Base-by-base conservation (phyloP, 2,329 filamentous ascomycete genomes). In the Aspergillus aculeatus region DNA sequence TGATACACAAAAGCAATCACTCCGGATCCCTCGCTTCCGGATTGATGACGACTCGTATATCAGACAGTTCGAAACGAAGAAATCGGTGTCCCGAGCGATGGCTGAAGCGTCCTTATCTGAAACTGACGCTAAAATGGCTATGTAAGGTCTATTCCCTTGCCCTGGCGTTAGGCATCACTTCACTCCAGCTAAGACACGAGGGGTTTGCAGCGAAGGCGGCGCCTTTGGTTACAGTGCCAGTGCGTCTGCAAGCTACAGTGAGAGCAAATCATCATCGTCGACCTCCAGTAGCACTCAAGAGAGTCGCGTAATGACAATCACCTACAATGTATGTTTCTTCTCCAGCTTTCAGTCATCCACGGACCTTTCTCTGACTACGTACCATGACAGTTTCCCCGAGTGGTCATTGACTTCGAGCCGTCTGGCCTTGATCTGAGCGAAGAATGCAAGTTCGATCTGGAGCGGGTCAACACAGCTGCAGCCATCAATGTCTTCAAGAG, bases 41-140 rank as follows among this genome's bases (percentile, higher is more conserved):
- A 51, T 57, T 21, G 32, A 57, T 14, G 55, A 57, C 38, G 56
- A 57, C 29, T 53, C 49, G 6, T 57, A 57, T 26, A 52, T 57
- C 32, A 19, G 52, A n/a, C 32, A 47, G 26, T 53, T 32, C 2
- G 35, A 57, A 24, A 53, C 21, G 12, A 52, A 21, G 16, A 52
- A 47, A 35, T 47, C 56, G 7, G 56, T 57, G 1, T 35, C 50
- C 4, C 50, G 50, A 2, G 50, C 50, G n/a, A 51, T 62, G 19
- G 63, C 64, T 35, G 61, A 63, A 16, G 32, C 41, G 12, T 55
- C 26, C 12, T n/a, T 55, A 5, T 55, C 53, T 4, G 24, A 55
- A 12, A n/a, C 23, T 2, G 26, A 44, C 3, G 53, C 53, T 6
- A 29, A 55, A 11, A 3, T 47, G 14, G 38, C 53, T 11, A 47